phyloP scores from a whole-genome alignment of 2,329 filamentous ascomycete species.

The Aspergillus melleus region DNA sequence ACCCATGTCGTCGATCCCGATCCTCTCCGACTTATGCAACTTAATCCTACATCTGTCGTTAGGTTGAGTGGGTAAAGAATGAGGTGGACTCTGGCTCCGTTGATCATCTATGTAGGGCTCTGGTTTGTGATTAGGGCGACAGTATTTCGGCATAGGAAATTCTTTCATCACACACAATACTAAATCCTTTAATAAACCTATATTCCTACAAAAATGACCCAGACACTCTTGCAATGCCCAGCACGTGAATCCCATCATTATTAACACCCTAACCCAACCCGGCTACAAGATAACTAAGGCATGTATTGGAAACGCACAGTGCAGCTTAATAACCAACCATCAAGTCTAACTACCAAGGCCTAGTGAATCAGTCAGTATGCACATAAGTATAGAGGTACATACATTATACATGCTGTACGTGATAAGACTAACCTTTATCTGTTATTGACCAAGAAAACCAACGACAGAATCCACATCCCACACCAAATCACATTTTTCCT shows the following conservation, averaged over 20 bases:
- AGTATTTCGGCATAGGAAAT: no score
- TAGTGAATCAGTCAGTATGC: neutral
- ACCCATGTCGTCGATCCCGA: slow-evolving; percentile 18
- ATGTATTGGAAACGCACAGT: no score
- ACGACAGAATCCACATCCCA: neutral
- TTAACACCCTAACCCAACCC: no score
- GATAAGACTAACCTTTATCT: neutral
- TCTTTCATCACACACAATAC: no score
- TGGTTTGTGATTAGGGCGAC: no score
- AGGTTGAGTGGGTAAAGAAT: neutral
- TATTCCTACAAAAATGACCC: no score
- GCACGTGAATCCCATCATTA: no score
- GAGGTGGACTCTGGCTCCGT: no score
- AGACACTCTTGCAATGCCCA: no score
- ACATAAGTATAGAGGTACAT: neutral
- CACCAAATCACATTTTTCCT: neutral
- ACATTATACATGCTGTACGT: neutral
- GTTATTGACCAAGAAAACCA: neutral
- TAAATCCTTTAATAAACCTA: no score
- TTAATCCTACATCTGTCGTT: slow-evolving; percentile 5
- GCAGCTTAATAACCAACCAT: neutral
- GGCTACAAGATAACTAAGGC: no score
- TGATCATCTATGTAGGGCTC: no score
- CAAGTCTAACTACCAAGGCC: neutral
- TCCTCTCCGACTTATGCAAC: slow-evolving; percentile 14